phyloP scores from a whole-genome alignment of 345 rosid species.

The Gossypium anomalum region DNA sequence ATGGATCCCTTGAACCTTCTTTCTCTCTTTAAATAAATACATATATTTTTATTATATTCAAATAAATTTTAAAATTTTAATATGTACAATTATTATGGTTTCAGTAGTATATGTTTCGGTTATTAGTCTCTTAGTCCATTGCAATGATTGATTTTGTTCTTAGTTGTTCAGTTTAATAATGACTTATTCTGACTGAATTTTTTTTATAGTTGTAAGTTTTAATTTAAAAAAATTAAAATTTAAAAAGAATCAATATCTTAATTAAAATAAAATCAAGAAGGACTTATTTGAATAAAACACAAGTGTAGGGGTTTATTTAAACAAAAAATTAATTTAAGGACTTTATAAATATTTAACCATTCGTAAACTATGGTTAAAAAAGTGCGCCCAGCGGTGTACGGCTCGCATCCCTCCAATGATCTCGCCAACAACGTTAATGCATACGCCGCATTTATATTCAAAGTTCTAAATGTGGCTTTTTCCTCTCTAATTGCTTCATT shows the following conservation, averaged over 20 bases:
- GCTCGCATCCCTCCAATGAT: neutral
- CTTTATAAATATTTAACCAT: neutral
- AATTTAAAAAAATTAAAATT: too few relatives aligned
- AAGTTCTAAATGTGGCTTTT: neutral
- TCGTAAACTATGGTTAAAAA: conserved; percentile 24
- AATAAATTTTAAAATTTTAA: too few relatives aligned
- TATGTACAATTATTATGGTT: too few relatives aligned
- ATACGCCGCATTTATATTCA: conserved; percentile 19
- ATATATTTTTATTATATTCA: neutral
- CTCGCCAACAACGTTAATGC: neutral
- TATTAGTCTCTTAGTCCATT: too few relatives aligned
- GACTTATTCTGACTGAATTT: too few relatives aligned
- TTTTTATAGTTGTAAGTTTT: too few relatives aligned
- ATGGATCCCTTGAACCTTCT: neutral
- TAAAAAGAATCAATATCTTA: too few relatives aligned
- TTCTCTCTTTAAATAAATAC: neutral
- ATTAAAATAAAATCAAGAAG: neutral
- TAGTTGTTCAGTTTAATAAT: too few relatives aligned
- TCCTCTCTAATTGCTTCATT: neutral
- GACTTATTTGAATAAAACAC: neutral
- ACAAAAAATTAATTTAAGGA: neutral
- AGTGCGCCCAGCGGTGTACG: conserved; percentile 18
- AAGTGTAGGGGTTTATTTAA: neutral
- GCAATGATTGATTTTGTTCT: too few relatives aligned
- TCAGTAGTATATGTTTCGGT: too few relatives aligned